A percentile compares a stretch with the other conserved stretches of the same genome.
These are phyloP conservation scores for Lentinula detonsa DNA, from an alignment of 768 basidiomycete genomes.

Conservation along the genomic window DNA sequence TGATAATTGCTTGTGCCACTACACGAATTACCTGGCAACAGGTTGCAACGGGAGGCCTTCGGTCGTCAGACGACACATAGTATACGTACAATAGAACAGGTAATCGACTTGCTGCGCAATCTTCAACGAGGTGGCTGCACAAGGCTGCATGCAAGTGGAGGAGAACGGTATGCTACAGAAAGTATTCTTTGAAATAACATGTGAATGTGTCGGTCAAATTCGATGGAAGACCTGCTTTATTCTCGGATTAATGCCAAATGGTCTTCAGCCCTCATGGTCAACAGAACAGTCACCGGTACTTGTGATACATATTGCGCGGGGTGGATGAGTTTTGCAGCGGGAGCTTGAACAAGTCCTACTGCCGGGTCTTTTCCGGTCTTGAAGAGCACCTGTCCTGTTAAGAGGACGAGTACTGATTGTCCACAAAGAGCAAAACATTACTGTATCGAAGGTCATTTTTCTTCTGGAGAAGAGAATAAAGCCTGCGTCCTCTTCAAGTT, in stretches of 20 bases:
- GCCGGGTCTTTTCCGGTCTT: not conserved
- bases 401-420: too few species aligned
- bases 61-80: not conserved
- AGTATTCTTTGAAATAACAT: not conserved
- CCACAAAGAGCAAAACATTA: too few species aligned
- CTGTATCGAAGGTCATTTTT: too few species aligned
- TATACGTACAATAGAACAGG: not conserved
- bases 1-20: not conserved
- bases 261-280: not conserved
- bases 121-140: not conserved
- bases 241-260: too few species aligned
- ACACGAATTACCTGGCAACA: not conserved
- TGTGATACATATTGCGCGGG: not conserved
- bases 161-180: not conserved
- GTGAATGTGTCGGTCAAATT: not conserved
- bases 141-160: not conserved
- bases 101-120: not conserved
- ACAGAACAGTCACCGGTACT: not conserved
- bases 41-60: not conserved
- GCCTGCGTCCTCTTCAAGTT: too few species aligned
- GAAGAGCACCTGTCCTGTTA: conserved; percentile 8
- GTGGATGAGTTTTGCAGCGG: too few species aligned
- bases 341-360: not conserved
- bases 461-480: too few species aligned
- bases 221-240: not conserved